Evolutionary conservation across 176 grass and related monocot genomes (phyloP), one percentile per base, ranked within the genome.

Genomic region (Triticum dicoccoides): DNA sequence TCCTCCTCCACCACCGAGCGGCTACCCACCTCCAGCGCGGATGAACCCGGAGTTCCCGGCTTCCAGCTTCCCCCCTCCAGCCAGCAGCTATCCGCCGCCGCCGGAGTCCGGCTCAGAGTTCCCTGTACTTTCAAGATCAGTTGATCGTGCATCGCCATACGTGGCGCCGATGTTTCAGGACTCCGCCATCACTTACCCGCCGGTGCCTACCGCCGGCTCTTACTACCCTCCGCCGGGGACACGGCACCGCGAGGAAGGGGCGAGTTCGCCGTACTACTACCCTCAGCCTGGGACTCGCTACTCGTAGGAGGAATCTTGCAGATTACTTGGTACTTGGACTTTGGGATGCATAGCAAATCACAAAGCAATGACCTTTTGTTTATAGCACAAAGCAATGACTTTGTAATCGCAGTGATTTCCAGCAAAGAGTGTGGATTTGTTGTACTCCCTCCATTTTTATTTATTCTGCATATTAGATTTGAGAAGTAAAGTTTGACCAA

Each of bases 161-260:
- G 52, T 63, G 42, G 30, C 42, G 18, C 24, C 70, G 11, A 32
- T 30, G 3, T 25, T n/a, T 59, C 70, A 63, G 5, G 68, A 75
- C 51, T 11, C 54, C 3, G 80, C 51, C 9, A 20, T 33, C 83
- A 9, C 71, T 61, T 80, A 74, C 83, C 74, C 35, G 38, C 77
- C 64, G 27, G 37, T 10, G 38, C 79, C 47, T 37, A 25, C 83
- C 66, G 56, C 32, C 24, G 58, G 9, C 24, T 51, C 84, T 7
- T 76, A 76, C 8, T 94, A 92, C 84, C 87, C 78, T 18, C 77
- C 65, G 66, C 73, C 87, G 49, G 75, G 44, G 77, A 44, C 66
- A 33, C 76, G 76, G 68, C 62, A 82, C 41, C 61, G 63, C 18
- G 73, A 69, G 42, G 80, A 71, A 64, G 52, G 54, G 10, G 80